Evolutionary conservation across 2,329 filamentous ascomycete species (phyloP), one percentile per base, ranked within the genome.

Genomic region (Gnomoniopsis sp.): DNA sequence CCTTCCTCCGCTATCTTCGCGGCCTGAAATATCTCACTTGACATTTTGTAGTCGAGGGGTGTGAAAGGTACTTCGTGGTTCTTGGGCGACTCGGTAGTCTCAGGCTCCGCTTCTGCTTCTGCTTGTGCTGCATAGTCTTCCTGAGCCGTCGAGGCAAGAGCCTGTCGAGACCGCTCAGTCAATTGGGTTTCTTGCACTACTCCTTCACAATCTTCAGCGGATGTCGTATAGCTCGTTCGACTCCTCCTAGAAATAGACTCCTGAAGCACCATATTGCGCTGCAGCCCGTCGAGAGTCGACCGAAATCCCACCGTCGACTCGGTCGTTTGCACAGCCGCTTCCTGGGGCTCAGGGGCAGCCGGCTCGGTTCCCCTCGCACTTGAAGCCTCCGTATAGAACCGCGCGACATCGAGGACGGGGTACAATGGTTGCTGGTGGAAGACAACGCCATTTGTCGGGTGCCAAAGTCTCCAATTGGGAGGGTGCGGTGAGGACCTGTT

Each of bases 1-100:
- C 75, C 81, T 6, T 72, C 64, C 0, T 71, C 64, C 1, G 82
- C 79, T 4, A 72, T 67, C 60, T 77, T 79, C 1, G 85, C 85
- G 1, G 74, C 72, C 4, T 72, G 68, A 61, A 84, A 84, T 21
- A 74, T 59, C 3, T 78, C 71, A 33, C 75, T 68, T 1, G 74
- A 70, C 48, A 85, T 79, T 59, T 79, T 78, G 67, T 75, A 85
- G 0, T 75, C 68, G 6, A 79, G 67, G 0, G 68, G 66, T 3
- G 75, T 74, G 36, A 69, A 65, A 0, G 78, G 77, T 7, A 73
- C 72, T 6, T 68, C 59, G 7, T 69, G n/a, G 21, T 17, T 41
- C 33, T 15, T 17, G 21, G 21, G 14, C 36, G 36, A 41, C 12
- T 46, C 49, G 15, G 14, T 61, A 3, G 68, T 61, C 12, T 48